phyloP scores from a whole-genome alignment of 148 eudicot genomes.

The Rhododendron henanense region DNA sequence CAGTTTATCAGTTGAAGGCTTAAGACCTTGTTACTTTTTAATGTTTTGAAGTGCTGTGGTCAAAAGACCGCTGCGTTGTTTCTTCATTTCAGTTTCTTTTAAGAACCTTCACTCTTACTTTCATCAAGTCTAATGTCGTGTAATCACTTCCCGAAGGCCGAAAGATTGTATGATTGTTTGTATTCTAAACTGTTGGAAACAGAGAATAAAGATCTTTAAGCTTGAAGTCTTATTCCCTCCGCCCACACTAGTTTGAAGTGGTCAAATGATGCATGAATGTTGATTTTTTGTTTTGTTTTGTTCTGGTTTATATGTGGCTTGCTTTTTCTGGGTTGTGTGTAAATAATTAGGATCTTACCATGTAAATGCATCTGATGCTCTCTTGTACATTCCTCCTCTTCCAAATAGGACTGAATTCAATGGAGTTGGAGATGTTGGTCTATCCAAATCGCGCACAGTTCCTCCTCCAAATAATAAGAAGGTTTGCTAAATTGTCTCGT shows the following conservation, averaged over 20 bases:
- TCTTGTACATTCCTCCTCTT: background rate
- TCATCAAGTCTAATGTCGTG: background rate
- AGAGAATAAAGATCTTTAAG: background rate
- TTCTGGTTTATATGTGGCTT: background rate
- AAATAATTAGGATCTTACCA: background rate
- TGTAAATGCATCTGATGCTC: background rate
- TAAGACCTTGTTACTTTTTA: background rate
- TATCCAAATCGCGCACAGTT: slow-evolving; percentile 24
- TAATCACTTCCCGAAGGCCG: background rate
- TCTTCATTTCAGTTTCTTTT: background rate
- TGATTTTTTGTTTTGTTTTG: background rate
- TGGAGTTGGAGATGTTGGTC: slow-evolving; percentile 17
- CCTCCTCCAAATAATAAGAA: slow-evolving; percentile 27
- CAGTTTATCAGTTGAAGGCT: background rate
- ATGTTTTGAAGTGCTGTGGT: background rate
- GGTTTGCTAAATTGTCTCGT: slow-evolving; percentile 24
- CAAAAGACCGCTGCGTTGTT: background rate
- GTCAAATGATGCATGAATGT: background rate
- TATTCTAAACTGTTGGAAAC: background rate
- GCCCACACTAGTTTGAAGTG: background rate
- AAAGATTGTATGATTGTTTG: background rate
- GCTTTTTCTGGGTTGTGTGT: background rate
- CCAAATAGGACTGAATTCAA: slow-evolving; percentile 19
- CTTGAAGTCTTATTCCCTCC: background rate
- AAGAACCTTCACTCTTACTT: background rate